These are phyloP conservation scores for Xylaria polymorpha DNA, from an alignment of 2,329 filamentous ascomycete genomes.

Conservation along the genomic window DNA sequence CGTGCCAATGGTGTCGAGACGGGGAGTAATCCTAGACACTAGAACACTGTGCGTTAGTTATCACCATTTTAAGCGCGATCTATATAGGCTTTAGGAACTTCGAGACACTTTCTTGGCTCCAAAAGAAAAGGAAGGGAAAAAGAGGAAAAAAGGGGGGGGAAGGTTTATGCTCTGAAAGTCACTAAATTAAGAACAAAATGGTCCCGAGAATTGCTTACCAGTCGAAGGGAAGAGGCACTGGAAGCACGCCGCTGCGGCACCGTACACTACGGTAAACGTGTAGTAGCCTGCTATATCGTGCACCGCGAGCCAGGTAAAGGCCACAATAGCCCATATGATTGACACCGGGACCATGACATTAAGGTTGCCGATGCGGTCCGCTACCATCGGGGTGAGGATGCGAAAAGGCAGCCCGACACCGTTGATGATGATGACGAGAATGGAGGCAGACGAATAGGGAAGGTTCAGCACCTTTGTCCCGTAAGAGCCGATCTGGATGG, in stretches of 20 bases:
- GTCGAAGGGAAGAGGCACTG: constrained; percentile 56
- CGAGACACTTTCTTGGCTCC: too few relatives aligned
- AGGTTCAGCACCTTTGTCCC: constrained; percentile 51
- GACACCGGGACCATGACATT: constrained; percentile 51
- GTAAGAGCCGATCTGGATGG: constrained; percentile 50
- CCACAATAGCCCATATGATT: constrained; percentile 48
- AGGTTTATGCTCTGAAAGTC: too few relatives aligned
- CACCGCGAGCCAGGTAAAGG: constrained; percentile 55
- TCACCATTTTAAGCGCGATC: too few relatives aligned
- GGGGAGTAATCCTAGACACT: constrained; percentile 54
- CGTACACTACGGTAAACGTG: constrained; percentile 52
- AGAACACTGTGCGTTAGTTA: too few relatives aligned
- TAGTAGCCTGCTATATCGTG: constrained; percentile 51
- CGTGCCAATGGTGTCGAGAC: constrained; percentile 55
- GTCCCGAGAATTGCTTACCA: too few relatives aligned
- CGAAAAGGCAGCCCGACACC: constrained; percentile 54
- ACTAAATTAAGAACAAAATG: too few relatives aligned
- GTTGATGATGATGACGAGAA: constrained; percentile 56
- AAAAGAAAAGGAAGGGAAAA: too few relatives aligned
- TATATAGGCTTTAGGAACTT: too few relatives aligned
- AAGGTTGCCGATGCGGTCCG: constrained; percentile 53
- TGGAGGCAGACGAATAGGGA: constrained; percentile 50
- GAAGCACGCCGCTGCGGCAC: constrained; percentile 51
- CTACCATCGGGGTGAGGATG: constrained; percentile 52
- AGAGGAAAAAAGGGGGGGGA: too few relatives aligned